These are phyloP conservation scores for Myriosclerotinia curreyana DNA, from an alignment of 2,329 filamentous ascomycete genomes.

Conservation along the genomic window DNA sequence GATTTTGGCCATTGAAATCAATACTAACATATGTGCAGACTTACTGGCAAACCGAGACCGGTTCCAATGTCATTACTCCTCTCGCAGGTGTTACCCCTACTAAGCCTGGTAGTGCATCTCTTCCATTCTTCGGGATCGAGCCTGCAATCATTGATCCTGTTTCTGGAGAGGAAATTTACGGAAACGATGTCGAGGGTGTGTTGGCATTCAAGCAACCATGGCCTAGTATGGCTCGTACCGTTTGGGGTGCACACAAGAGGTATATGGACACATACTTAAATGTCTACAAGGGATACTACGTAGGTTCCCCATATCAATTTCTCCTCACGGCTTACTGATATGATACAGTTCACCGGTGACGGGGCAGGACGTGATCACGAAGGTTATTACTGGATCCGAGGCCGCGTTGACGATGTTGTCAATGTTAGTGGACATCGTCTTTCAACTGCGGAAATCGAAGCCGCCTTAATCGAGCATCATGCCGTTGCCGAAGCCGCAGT, in stretches of 20 bases:
- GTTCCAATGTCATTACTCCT: conserved; percentile 92
- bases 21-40: conserved; percentile 56
- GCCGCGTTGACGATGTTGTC: conserved; percentile 96
- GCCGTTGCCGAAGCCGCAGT: conserved; percentile 91
- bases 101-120: conserved; percentile 91
- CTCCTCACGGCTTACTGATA: conserved; percentile 24
- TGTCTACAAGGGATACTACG: conserved; percentile 97
- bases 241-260: conserved; percentile 95
- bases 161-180: conserved; percentile 85
- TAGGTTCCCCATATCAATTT: conserved; percentile 49
- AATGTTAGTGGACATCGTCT: conserved; percentile 96
- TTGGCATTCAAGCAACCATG: conserved; percentile 70
- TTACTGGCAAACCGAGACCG: conserved; percentile 99
- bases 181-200: conserved; percentile 96
- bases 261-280: conserved; percentile 99
- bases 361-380: conserved; percentile 95
- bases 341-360: conserved; percentile 75
- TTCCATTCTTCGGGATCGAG: conserved; percentile 98
- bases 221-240: conserved; percentile 97
- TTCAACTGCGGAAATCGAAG: conserved; percentile 97
- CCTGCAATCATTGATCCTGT: conserved; percentile 96
- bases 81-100: conserved; percentile 91
- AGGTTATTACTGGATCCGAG: conserved; percentile 99
- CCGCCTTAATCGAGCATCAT: conserved; percentile 88
- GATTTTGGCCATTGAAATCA: conserved; percentile 29